Conservation (phyloP, 2,329 filamentous ascomycete species). For the Fusarium sp. region DNA sequence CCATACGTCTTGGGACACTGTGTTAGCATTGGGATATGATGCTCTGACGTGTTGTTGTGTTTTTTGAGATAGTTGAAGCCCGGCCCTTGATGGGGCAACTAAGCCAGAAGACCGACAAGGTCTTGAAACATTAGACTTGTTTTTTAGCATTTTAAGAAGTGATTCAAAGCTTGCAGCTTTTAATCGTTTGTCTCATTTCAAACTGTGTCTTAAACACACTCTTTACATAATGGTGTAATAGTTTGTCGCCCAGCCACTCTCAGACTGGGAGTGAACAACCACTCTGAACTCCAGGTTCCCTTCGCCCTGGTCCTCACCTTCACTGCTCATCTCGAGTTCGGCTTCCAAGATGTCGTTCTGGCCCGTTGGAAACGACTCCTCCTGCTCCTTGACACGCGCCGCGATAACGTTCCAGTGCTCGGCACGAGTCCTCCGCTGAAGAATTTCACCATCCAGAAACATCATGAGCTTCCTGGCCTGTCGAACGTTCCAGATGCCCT, state of each 20-base stretch:
- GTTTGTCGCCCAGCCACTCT: neutral
- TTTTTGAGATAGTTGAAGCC: too few relatives aligned
- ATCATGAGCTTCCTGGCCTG: neutral
- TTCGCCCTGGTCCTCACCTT: neutral
- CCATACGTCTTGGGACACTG: too few relatives aligned
- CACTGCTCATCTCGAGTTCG: neutral
- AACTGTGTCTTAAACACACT: neutral
- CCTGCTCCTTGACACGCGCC: neutral
- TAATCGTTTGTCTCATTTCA: neutral
- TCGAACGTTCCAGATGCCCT: neutral
- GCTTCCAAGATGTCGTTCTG: neutral
- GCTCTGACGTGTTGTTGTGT: too few relatives aligned
- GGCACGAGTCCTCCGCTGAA: neutral
- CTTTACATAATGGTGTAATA: neutral
- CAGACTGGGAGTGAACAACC: neutral
- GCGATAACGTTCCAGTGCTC: neutral
- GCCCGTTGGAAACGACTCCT: neutral
- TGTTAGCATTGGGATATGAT: too few relatives aligned
- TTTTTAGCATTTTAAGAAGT: too few relatives aligned
- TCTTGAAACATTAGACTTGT: too few relatives aligned
- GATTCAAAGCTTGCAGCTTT: neutral
- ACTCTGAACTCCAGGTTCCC: neutral
- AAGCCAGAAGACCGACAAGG: too few relatives aligned
- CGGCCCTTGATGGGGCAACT: too few relatives aligned
- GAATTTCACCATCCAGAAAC: neutral